Evolutionary conservation across 2,329 filamentous ascomycete species (phyloP), one percentile per base, ranked within the genome.

Genomic region (Phaeosphaeria sp.): DNA sequence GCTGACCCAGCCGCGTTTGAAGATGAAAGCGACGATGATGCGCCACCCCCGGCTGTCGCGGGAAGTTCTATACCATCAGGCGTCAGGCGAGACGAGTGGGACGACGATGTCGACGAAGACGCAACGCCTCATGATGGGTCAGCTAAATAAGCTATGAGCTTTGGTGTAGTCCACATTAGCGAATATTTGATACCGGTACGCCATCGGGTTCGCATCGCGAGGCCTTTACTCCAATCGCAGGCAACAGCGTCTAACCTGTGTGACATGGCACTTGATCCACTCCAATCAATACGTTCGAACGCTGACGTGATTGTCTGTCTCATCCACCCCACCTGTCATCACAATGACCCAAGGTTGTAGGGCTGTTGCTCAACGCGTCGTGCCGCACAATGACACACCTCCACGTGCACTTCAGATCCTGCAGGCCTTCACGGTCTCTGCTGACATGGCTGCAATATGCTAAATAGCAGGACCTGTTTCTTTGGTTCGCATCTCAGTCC

Each of bases 1-100:
- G 74, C 80, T 21, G 81, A 82, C 57, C 81, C 81, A 21, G 77
- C 74, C 1, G 78, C 79, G 1, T 83, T 83, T 54, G 81, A 82
- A 60, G 77, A 79, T n/a, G 73, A 77, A 47, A 79, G 78, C 53
- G 78, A 80, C 20, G 78, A 81, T 48, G 72, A 76, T 44, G 72
- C 75, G 18, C 74, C 75, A 30, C 74, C 63, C 1, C 60, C 65
- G 15, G 54, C 59, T 25, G 47, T 55, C 27, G 47, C 60, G 20
- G 50, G 56, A 17, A 54, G 56, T 33, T 65, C 60, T 42, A 54
- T 58, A 4, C 52, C 56, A 5, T 46, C 52, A 2, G 75, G 74
- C 2, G 73, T 78, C 1, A 59, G 69, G 27, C 66, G 75, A n/a
- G 74, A 76, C 22, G 77, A 79, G 55, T 79, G 77, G 77, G 72